Percentiles rank a stretch among this genome's conserved stretches.
Conservation (phyloP, 139 green algal genomes). For the Chara braunii region DNA sequence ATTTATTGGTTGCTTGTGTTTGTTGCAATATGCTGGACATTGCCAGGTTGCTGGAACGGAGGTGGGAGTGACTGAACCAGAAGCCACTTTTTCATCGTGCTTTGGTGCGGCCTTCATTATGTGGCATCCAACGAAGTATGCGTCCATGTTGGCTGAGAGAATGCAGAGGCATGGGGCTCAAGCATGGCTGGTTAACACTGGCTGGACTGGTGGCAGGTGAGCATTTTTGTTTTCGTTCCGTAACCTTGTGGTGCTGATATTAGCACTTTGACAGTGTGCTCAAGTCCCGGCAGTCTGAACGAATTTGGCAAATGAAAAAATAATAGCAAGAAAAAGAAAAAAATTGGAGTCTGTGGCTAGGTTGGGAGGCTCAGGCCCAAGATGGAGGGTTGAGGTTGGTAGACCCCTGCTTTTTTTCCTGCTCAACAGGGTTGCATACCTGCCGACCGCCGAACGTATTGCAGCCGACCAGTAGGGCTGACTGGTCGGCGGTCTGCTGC, state of each 20-base stretch:
- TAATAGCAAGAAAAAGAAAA: too few species aligned
- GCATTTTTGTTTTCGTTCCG: slow-evolving; percentile 46
- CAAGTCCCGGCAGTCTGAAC: too few species aligned
- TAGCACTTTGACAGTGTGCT: too few species aligned
- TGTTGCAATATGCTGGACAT: not conserved
- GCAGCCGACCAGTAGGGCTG: too few species aligned
- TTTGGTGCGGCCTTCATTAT: slow-evolving; percentile 54
- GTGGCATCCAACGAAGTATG: slow-evolving; percentile 83
- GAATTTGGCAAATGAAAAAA: too few species aligned
- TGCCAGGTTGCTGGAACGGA: slow-evolving; percentile 81
- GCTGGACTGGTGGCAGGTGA: slow-evolving; percentile 62
- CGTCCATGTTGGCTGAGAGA: slow-evolving; percentile 78
- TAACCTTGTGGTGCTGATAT: too few species aligned
- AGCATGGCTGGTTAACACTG: slow-evolving; percentile 87
- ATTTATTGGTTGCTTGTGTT: too few species aligned
- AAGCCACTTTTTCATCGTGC: slow-evolving; percentile 65
- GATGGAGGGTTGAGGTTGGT: too few species aligned
- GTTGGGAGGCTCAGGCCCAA: too few species aligned
- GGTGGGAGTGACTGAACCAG: slow-evolving; percentile 80
- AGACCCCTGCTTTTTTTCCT: not conserved
- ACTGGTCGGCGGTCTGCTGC: too few species aligned
- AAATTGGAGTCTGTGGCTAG: too few species aligned
- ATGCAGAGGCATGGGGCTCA: slow-evolving; percentile 71
- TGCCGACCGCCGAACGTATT: too few species aligned
- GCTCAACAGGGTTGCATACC: not conserved